Evolutionary conservation across 345 rosid genomes (phyloP), one percentile per base, ranked within the genome.

Genomic region (Excoecaria agallocha): DNA sequence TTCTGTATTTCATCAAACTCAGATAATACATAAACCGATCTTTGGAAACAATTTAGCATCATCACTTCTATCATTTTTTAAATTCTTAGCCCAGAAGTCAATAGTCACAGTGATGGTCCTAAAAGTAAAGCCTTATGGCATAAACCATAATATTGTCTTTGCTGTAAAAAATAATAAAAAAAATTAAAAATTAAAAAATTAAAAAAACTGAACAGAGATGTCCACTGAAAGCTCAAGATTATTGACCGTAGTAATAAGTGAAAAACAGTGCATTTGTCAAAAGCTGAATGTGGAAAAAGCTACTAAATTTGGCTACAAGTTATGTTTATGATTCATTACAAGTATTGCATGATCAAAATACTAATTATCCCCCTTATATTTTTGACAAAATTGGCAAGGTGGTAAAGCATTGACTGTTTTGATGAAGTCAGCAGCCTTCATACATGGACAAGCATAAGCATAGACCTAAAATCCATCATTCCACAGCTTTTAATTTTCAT

Each of bases 201-300:
- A 20, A n/a, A 66, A 55, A 66, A 11, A 8, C 37, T 50, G 71
- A 68, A 49, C 11, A 69, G 72, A 51, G 48, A 30, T 51, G 69
- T 45, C 69, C 58, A 12, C 60, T 11, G 55, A 66, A 46, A 22
- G n/a, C 54, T 13, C 57, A 68, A 68, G 57, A 16, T 50, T 13
- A 20, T 15, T 68, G 19, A 49, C 71, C 71, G 25, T 25, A 37
- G 11, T 10, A 66, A 66, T 43, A 66, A 20, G 69, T 43, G 11
- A 6, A 20, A 66, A 45, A 20, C 0, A 5, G 45, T 49, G n/a
- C 9, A 68, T 25, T 54, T 49, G 9, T 24, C 17, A 43, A 60
- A 62, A 62, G 45, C 43, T 48, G 38, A 24, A 24, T 67, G 39
- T 65, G 17, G 20, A 49, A 67, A 46, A 1, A 24, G 24, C 13